Conservation (phyloP, 164 flowering plant species). For the Aristolochia californica region DNA sequence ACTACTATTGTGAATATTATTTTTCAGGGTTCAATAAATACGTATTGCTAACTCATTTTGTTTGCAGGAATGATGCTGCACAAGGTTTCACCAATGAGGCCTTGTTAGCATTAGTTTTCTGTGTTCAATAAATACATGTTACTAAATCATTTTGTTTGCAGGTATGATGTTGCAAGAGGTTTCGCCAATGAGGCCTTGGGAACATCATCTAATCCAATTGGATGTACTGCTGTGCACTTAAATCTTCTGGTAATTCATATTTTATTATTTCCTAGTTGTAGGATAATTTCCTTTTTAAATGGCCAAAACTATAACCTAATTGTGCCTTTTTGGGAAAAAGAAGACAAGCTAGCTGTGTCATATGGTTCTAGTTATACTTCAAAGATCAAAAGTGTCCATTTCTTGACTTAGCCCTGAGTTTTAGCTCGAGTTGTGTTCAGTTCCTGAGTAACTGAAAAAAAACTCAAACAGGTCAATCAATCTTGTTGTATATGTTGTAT, state of each 20-base stretch:
- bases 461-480: too few relatives aligned
- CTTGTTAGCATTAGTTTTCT: conserved; percentile 3
- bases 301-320: too few relatives aligned
- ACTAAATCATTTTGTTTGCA: conserved; percentile 13
- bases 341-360: too few relatives aligned
- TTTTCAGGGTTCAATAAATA: background rate
- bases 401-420: too few relatives aligned
- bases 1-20: background rate
- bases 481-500: too few relatives aligned
- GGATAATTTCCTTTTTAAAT: background rate
- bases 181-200: conserved; percentile 24
- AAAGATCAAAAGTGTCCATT: too few relatives aligned
- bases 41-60: background rate
- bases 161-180: conserved; percentile 50
- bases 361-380: too few relatives aligned
- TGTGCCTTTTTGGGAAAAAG: background rate
- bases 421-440: too few relatives aligned
- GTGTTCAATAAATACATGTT: background rate
- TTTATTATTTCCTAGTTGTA: background rate
- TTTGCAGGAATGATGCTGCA: conserved; percentile 45
- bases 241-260: conserved; percentile 70
- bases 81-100: conserved; percentile 30
- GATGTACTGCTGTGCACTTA: conserved; percentile 62
- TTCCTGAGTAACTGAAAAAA: too few relatives aligned
- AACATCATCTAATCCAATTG: conserved; percentile 38